Percentiles rank a stretch among this genome's conserved stretches.
Evolutionary conservation across 75 land plant species (phyloP).

Genomic region (Pinus tabuliformis): DNA sequence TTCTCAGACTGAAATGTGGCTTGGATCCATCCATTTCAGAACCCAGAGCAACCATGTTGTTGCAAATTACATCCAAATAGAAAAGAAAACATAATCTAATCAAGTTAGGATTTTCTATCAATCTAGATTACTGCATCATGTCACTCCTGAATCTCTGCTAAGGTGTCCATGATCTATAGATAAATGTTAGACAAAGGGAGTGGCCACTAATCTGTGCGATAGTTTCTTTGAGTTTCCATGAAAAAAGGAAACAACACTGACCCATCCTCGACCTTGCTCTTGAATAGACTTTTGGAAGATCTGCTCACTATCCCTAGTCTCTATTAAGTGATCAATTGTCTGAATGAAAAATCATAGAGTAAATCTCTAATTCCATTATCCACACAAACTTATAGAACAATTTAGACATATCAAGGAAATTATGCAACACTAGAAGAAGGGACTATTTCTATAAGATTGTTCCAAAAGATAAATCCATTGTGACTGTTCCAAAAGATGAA

Average conservation of each 20-base stretch:
- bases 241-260: constrained; percentile 10
- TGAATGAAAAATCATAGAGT: constrained; percentile 18
- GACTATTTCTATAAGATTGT: too few species aligned
- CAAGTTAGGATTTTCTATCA: background rate
- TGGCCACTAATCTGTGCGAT: constrained; percentile 1
- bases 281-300: constrained; percentile 94
- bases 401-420: background rate
- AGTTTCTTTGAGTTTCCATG: background rate
- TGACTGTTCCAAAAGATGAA: too few species aligned
- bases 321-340: constrained; percentile 87
- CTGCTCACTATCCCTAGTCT: constrained; percentile 92
- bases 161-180: constrained; percentile 78
- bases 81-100: background rate
- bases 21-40: constrained; percentile 6
- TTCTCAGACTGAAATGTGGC: constrained; percentile 14
- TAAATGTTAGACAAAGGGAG: background rate
- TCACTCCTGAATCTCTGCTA: constrained; percentile 95
- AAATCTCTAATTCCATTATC: background rate
- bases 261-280: constrained; percentile 95
- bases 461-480: too few species aligned
- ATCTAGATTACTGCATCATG: constrained; percentile 67
- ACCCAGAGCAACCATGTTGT: constrained; percentile 6
- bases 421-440: background rate
- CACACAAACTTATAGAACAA: background rate
- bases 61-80: constrained; percentile 2